Evolutionary conservation across 305 asterid genomes (phyloP).

Genomic region (Fraxinus albicans): DNA sequence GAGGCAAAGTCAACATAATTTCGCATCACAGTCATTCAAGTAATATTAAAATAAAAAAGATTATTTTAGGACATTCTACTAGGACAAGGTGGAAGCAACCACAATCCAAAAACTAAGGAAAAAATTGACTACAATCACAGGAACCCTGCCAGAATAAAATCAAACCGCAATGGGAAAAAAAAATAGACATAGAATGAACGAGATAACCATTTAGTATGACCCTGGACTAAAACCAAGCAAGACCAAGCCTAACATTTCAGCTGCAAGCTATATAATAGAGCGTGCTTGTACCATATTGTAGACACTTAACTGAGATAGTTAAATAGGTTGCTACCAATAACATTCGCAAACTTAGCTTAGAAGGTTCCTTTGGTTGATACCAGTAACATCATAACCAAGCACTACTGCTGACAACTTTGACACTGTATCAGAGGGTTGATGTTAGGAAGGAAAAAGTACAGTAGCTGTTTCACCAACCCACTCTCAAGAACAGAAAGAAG

Average conservation of each 20-base stretch:
- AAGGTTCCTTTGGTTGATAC: background rate
- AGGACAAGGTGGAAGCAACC: background rate
- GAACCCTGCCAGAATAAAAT: background rate
- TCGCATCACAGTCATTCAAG: background rate
- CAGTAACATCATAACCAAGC: background rate
- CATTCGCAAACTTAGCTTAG: background rate
- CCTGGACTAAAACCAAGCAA: background rate
- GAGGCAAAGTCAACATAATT: background rate
- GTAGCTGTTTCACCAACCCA: background rate
- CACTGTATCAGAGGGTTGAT: background rate
- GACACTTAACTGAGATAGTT: background rate
- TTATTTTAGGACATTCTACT: background rate
- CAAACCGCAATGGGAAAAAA: background rate
- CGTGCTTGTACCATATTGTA: background rate
- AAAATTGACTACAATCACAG: background rate
- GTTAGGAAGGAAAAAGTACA: conserved; percentile 1
- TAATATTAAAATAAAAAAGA: background rate
- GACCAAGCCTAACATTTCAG: background rate
- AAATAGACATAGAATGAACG: background rate
- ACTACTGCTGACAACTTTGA: background rate
- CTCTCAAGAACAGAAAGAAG: background rate
- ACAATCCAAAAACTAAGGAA: background rate
- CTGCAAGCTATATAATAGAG: background rate
- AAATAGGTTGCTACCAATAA: background rate
- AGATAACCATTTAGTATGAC: background rate